These are phyloP conservation scores for Saccharomycopsis sp. DNA, from an alignment of 805 yeast species.

Conservation along the genomic window DNA sequence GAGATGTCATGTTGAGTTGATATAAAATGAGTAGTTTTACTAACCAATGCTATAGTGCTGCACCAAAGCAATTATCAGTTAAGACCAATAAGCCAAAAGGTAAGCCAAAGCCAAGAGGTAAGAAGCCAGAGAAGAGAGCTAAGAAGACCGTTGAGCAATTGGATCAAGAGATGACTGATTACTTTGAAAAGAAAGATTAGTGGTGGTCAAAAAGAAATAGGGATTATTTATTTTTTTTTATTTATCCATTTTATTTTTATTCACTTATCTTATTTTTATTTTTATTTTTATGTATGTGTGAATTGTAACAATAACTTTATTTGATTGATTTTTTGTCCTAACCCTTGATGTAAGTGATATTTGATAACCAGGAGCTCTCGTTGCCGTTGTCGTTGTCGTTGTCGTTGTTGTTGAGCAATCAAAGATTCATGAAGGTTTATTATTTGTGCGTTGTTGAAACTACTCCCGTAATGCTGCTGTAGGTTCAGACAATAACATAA, in stretches of 20 bases:
- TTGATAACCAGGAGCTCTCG: too few species aligned
- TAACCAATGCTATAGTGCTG: not conserved
- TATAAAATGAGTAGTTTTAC: not conserved
- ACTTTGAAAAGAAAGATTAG: slow-evolving; percentile 53
- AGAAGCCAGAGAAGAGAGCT: slow-evolving; percentile 33
- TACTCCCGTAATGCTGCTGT: too few species aligned
- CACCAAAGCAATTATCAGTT: slow-evolving; percentile 1
- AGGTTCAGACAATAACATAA: too few species aligned
- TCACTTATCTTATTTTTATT: not conserved
- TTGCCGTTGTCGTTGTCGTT: too few species aligned
- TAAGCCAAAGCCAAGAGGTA: slow-evolving; percentile 20
- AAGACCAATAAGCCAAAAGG: slow-evolving; percentile 12
- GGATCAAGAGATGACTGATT: slow-evolving; percentile 97
- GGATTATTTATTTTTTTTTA: not conserved
- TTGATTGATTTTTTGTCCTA: not conserved
- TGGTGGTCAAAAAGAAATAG: too few species aligned
- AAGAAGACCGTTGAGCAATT: slow-evolving; percentile 85
- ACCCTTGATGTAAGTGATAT: not conserved
- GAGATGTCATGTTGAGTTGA: too few species aligned
- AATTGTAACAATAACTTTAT: not conserved
- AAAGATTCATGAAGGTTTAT: too few species aligned
- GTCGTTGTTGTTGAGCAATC: too few species aligned
- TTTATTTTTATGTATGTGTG: not conserved
- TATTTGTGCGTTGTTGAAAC: too few species aligned
- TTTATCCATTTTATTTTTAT: not conserved